Conservation (phyloP, 2,329 filamentous ascomycete species). For the Chaetomiaceae sp. region DNA sequence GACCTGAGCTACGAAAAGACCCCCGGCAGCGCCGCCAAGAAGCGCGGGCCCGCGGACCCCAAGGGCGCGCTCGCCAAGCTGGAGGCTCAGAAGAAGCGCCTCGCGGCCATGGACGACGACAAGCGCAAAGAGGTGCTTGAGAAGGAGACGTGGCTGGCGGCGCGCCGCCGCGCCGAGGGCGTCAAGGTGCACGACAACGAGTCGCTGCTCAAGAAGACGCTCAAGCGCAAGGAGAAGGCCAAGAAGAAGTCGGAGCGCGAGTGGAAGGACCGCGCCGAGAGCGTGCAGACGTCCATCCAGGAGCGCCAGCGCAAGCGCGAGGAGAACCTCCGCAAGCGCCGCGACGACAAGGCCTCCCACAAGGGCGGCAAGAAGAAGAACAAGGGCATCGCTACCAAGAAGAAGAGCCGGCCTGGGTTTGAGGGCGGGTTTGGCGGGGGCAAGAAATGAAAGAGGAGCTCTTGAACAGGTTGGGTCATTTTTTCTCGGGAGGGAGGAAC, state of each 20-base stretch:
- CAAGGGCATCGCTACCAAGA: slow-evolving; percentile 39
- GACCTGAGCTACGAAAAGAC: slow-evolving; percentile 57
- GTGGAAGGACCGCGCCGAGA: slow-evolving; percentile 70
- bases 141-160: slow-evolving; percentile 91
- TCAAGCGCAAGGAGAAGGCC: slow-evolving; percentile 84
- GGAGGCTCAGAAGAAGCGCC: slow-evolving; percentile 78
- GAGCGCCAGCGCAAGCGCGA: slow-evolving; percentile 78
- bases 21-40: slow-evolving; percentile 49
- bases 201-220: slow-evolving; percentile 80
- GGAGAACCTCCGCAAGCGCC: slow-evolving; percentile 68
- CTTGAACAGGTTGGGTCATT: not conserved
- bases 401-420: slow-evolving; percentile 61
- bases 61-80: slow-evolving; percentile 81
- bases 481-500: not conserved
- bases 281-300: slow-evolving; percentile 70
- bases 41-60: slow-evolving; percentile 78
- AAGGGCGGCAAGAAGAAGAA: slow-evolving; percentile 47
- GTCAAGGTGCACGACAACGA: slow-evolving; percentile 87
- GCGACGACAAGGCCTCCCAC: slow-evolving; percentile 65
- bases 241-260: slow-evolving; percentile 92
- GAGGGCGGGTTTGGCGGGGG: slow-evolving; percentile 61
- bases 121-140: slow-evolving; percentile 85
- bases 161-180: slow-evolving; percentile 81
- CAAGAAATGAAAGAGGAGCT: slow-evolving; percentile 36
- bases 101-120: slow-evolving; percentile 68